These are phyloP conservation scores for Aspergillus ruber DNA, from an alignment of 2,329 filamentous ascomycete species.

Conservation along the genomic window DNA sequence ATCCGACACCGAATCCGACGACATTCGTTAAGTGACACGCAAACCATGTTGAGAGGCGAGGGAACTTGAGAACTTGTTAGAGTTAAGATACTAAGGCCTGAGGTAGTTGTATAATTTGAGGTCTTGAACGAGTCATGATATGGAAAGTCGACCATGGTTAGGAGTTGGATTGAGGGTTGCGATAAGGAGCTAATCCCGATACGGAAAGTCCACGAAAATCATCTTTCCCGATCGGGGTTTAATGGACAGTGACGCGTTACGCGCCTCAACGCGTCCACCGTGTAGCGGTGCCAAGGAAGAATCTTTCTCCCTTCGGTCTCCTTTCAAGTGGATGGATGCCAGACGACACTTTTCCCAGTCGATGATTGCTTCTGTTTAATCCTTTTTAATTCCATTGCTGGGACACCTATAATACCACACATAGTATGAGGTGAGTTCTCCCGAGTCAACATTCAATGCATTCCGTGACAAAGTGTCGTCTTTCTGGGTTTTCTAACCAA, in stretches of 20 bases:
- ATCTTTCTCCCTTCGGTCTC: constrained; percentile 14
- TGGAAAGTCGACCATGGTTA: too few relatives aligned
- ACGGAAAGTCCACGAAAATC: too few relatives aligned
- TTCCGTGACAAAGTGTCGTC: constrained; percentile 3
- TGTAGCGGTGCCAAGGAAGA: constrained; percentile 13
- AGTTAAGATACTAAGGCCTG: too few relatives aligned
- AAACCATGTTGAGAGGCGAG: too few relatives aligned
- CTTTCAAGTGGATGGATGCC: constrained; percentile 6
- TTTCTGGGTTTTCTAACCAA: constrained; percentile 1
- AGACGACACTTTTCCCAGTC: constrained; percentile 1
- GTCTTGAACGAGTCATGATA: too few relatives aligned
- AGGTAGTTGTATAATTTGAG: too few relatives aligned
- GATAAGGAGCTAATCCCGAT: too few relatives aligned
- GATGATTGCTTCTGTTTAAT: not conserved
- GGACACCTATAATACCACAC: constrained; percentile 1
- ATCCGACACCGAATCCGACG: too few relatives aligned
- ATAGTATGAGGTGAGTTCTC: constrained; percentile 25
- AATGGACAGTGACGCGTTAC: constrained; percentile 28
- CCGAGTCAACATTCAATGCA: not conserved
- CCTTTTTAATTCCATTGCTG: too few relatives aligned
- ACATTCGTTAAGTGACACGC: too few relatives aligned
- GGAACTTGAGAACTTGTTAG: too few relatives aligned
- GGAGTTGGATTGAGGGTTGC: too few relatives aligned
- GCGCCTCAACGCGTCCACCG: constrained; percentile 12
- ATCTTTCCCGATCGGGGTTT: constrained; percentile 21